Conservation (phyloP, 805 yeast genomes). For the Clavispora fructus region DNA sequence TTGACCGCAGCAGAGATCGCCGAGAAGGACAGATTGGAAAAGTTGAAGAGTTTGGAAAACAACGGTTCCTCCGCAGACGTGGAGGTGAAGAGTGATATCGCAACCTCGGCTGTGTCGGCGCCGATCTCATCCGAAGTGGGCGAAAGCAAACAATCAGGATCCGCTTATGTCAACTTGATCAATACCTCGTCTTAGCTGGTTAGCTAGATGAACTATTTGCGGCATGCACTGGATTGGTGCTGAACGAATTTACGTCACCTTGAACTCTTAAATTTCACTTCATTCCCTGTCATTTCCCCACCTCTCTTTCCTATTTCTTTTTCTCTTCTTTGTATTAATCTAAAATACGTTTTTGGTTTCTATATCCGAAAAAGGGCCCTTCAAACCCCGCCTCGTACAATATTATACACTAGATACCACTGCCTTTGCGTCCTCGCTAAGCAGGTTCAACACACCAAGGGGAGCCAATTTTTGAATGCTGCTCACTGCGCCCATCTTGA, state of each 20-base stretch:
- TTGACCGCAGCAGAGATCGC: constrained; percentile 78
- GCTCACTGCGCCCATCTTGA: constrained; percentile 21
- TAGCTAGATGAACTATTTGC: not conserved
- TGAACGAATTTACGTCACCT: not conserved
- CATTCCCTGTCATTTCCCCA: not conserved
- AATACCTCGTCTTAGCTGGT: not conserved
- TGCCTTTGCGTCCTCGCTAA: constrained; percentile 16
- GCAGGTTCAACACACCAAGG: constrained; percentile 21
- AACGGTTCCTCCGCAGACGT: not conserved
- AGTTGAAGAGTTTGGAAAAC: constrained; percentile 28
- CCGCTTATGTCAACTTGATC: not conserved
- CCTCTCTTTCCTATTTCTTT: not conserved
- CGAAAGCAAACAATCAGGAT: not conserved
- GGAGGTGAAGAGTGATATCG: constrained; percentile 1
- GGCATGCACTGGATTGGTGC: not conserved
- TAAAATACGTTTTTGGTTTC: not conserved
- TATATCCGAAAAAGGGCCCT: not conserved
- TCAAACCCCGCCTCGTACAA: not conserved
- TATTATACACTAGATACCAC: constrained; percentile 6
- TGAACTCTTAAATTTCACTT: not conserved
- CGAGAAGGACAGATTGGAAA: constrained; percentile 38
- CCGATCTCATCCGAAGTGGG: not conserved
- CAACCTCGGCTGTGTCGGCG: not conserved
- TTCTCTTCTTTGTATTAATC: not conserved
- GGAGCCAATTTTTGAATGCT: constrained; percentile 24